phyloP scores from a whole-genome alignment of 331 rosid species.

The Cydonia oblonga region DNA sequence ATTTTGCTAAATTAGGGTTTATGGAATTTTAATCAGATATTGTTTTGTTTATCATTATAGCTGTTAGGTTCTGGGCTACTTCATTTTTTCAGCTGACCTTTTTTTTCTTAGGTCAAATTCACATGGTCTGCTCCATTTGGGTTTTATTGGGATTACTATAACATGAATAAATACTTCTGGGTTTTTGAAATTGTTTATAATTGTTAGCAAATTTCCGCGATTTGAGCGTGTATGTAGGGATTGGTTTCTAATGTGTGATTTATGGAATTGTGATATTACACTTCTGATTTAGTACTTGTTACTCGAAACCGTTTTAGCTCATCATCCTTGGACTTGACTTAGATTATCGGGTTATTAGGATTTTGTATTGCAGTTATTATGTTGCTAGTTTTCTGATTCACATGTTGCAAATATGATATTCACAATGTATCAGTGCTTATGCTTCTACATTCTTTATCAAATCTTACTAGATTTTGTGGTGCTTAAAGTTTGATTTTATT shows the following conservation, averaged over 20 bases:
- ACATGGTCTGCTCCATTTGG: background rate
- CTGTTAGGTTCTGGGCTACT: constrained; percentile 1
- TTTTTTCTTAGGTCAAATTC: background rate
- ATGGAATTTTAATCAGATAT: background rate
- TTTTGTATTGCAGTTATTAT: background rate
- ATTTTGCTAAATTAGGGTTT: constrained; percentile 7
- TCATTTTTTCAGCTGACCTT: background rate
- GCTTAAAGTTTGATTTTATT: background rate
- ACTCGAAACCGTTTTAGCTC: background rate
- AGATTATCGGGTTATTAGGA: background rate
- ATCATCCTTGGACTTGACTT: background rate
- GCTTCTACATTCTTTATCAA: background rate
- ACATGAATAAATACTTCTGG: background rate
- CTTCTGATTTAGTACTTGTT: background rate
- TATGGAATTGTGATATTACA: background rate
- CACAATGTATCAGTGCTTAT: background rate
- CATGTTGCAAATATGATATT: background rate
- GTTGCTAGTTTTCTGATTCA: background rate
- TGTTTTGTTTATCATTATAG: background rate
- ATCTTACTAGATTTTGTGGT: background rate
- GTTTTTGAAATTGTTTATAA: background rate
- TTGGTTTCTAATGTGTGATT: background rate
- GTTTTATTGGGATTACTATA: background rate
- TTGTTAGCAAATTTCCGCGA: background rate
- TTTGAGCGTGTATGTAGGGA: background rate